phyloP scores from a whole-genome alignment of 306 rosid species.

The Mimosa bimucronata region DNA sequence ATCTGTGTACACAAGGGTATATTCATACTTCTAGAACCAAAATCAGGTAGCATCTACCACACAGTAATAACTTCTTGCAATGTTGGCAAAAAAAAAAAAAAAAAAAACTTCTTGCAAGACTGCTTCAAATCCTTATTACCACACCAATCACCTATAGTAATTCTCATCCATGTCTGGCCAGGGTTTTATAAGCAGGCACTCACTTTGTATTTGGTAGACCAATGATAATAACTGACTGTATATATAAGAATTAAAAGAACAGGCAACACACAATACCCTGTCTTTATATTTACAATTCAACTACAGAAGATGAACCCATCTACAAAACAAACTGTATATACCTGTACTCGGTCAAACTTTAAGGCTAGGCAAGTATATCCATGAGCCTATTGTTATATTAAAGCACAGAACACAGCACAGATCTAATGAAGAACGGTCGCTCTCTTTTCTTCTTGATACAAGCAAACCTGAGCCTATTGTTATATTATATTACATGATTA shows the following conservation, averaged over 20 bases:
- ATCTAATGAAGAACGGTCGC: too few relatives aligned
- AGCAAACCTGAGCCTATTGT: too few relatives aligned
- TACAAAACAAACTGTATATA: conserved; percentile 44
- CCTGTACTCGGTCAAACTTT: conserved; percentile 37
- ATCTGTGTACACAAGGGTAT: conserved; percentile 44
- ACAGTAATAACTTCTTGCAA: conserved; percentile 41
- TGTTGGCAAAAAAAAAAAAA: too few relatives aligned
- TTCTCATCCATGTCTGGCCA: conserved; percentile 20
- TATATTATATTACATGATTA: too few relatives aligned
- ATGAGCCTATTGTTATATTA: too few relatives aligned
- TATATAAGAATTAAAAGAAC: conserved; percentile 35
- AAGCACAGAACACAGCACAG: too few relatives aligned
- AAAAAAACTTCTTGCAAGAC: too few relatives aligned
- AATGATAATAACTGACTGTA: conserved; percentile 33
- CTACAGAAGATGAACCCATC: conserved; percentile 35
- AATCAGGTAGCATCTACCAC: conserved; percentile 52
- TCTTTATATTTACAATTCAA: conserved; percentile 51
- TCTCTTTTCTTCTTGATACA: too few relatives aligned
- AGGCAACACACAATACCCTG: conserved; percentile 38
- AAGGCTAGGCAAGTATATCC: conserved; percentile 38
- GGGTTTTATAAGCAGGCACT: conserved; percentile 32
- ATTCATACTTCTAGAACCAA: conserved; percentile 31
- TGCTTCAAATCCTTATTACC: conserved; percentile 44
- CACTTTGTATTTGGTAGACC: conserved; percentile 37
- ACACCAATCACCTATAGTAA: conserved; percentile 34